Base-by-base conservation (phyloP, 176 grass and related monocot species). In the Metroxylon sagu region DNA sequence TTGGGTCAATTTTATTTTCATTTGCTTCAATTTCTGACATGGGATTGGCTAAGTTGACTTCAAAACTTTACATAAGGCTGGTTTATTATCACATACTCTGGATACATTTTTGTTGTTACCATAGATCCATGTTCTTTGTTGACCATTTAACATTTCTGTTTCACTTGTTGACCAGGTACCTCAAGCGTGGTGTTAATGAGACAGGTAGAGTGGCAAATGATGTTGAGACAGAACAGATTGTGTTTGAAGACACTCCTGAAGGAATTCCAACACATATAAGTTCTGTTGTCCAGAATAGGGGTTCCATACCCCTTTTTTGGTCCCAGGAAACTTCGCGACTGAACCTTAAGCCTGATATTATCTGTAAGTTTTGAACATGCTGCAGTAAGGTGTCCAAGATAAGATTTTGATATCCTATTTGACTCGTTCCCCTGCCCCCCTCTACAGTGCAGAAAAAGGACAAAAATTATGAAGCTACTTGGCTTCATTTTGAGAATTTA, bases 151-250 rank as follows among this genome's bases (percentile, higher is more conserved):
- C 35, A 43, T 43, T 14, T 43, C 35, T 43, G 10, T 43, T 29
- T 4, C 2, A 14, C 57, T 35, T 58, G 16, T 80, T 58, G 35
- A 82, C 60, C 78, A 97, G 92, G 71, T 97, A 97, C 67, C 76
- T 91, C 19, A 97, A 89, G 72, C 83, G 92, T 50, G 92, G 92
- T 50, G 87, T 91, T 52, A 97, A 97, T 72, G 74, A 82, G 75
- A 83, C 66, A 69, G 92, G 92, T 18, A 85, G 92, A 75, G 92
- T 97, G 61, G 92, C 92, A 65, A 97, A 97, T 78, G 92, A 97
- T 61, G 92, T 97, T 10, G 92, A 97, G 52, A 88, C 84, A n/a
- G 92, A 97, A 78, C 92, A 97, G 81, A 91, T 91, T 77, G 87
- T 97, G 0, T 86, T 76, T 68, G 84, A 90, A 77, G 78, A 78